These are phyloP conservation scores for Colletotrichum sp. DNA, from an alignment of 2,329 filamentous ascomycete genomes.

Conservation along the genomic window DNA sequence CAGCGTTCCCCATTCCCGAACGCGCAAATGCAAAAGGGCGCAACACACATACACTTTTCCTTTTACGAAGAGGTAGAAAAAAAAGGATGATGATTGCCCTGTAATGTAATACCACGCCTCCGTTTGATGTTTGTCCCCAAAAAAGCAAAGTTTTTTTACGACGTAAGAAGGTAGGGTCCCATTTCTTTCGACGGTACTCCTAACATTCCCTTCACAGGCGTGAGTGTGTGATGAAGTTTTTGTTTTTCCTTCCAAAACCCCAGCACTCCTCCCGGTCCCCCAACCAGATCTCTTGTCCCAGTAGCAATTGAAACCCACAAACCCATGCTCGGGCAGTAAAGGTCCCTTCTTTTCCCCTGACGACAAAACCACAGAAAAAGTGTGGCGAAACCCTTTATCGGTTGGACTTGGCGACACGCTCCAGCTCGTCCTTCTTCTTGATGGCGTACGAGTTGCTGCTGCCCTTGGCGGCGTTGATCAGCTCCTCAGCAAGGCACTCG, in stretches of 20 bases:
- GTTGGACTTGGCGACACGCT: constrained; percentile 99
- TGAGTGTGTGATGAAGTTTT: constrained; percentile 1
- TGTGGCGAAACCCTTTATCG: constrained; percentile 74
- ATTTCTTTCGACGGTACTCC: background rate
- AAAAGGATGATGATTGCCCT: constrained; percentile 23
- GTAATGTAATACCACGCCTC: constrained; percentile 23
- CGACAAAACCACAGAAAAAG: constrained; percentile 20
- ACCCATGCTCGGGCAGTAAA: background rate
- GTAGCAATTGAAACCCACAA: background rate
- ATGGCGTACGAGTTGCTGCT: constrained; percentile 99
- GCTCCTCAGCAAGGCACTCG: constrained; percentile 99
- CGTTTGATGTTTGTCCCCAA: constrained; percentile 21
- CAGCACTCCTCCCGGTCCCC: constrained; percentile 5
- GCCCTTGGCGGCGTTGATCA: constrained; percentile 99
- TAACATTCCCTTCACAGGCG: background rate
- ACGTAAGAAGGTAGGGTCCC: constrained; percentile 3
- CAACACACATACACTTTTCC: constrained; percentile 5
- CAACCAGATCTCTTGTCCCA: background rate
- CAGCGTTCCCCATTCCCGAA: constrained; percentile 50
- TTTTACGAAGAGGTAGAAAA: constrained; percentile 1
- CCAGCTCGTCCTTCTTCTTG: constrained; percentile 99
- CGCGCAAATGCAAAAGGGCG: constrained; percentile 46
- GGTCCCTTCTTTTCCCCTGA: background rate
- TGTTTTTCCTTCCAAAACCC: constrained; percentile 31
- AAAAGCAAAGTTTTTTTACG: constrained; percentile 19